Conservation (phyloP, 2,329 filamentous ascomycete genomes). For the Thelonectria blattea region DNA sequence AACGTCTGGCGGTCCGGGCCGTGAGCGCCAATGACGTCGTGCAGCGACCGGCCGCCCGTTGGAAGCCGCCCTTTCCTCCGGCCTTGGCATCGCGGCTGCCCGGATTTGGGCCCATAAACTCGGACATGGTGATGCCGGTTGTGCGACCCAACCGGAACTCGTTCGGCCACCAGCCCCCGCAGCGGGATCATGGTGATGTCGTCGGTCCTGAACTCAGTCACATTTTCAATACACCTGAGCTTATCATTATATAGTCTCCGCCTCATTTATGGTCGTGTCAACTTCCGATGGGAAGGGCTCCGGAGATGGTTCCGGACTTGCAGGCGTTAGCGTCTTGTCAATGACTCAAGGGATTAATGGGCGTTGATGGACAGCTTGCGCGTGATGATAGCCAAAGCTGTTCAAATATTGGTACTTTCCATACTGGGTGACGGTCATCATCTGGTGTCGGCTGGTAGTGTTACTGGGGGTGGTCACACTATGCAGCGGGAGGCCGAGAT, state of each 20-base stretch:
- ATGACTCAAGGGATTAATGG: not conserved
- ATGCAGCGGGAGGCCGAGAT: not conserved
- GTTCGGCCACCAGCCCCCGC: no score
- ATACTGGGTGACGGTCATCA: conserved; percentile 3
- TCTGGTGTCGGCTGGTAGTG: not conserved
- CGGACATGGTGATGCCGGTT: conserved; percentile 72
- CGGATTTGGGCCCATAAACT: conserved; percentile 67
- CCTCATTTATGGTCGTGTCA: no score
- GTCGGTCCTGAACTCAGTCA: no score
- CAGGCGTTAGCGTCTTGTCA: not conserved
- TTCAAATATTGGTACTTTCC: conserved; percentile 20
- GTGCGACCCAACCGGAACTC: conserved; percentile 70
- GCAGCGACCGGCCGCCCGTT: conserved; percentile 63
- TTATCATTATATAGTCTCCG: no score
- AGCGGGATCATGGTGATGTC: no score
- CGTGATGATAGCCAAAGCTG: conserved; percentile 12
- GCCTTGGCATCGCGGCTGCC: conserved; percentile 67
- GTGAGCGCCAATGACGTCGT: conserved; percentile 75
- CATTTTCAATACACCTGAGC: no score
- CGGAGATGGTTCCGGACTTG: not conserved
- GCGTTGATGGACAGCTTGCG: not conserved
- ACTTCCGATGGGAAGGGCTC: not conserved
- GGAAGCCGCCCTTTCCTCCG: conserved; percentile 59
- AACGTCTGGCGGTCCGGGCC: conserved; percentile 60
- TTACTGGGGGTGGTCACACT: not conserved